Evolutionary conservation across 352 stramenopile genomes (phyloP), one percentile per base, ranked within the genome.

Genomic region (Globisporangium heterothallicum): DNA sequence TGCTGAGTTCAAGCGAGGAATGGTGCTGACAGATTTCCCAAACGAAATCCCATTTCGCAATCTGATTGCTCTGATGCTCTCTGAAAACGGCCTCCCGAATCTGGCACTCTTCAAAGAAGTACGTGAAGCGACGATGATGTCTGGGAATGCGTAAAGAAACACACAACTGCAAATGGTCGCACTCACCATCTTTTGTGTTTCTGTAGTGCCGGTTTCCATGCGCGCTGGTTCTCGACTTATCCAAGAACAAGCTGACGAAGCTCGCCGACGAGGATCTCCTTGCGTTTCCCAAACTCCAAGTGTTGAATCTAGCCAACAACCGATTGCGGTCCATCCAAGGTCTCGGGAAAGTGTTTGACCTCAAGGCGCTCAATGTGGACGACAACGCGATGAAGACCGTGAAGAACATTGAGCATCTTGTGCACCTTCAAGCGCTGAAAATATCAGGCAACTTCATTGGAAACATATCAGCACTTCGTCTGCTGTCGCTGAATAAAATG

Each of bases 331-430:
- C 36, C 4, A 85, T 92, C 29, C 59, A 63, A 16, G 81, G 81
- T 1, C 54, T 90, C 2, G 53, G 64, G 1, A 79, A 83, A 25
- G 58, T 70, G 1, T 79, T 82, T 27, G 70, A 87, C 29, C 53
- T 92, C 0, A 74, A 72, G 18, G 81, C 81, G 3, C 63, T 92
- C 29, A 79, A 74, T 45, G 51, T 86, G 13, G 68, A 64, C 19
- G 47, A 78, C 51, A 92, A 92, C 36, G 21, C 45, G 4, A 72
- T 92, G 29, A 72, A 72, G 21, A 66, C 34, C 0, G 72, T 87
- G 50, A 90, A 78, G 44, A 93, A 93, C 53, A 63, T 91, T 21
- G 82, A 91, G 44, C 82, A 88, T 26, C 61, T 91, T 12, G 48
- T 64, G 21, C 56, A 76, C 9, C 52, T 93, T 5, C 66, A 88